These are phyloP conservation scores for Coemansia sp. DNA, from an alignment of 192 early-diverging fungal species.

Conservation along the genomic window DNA sequence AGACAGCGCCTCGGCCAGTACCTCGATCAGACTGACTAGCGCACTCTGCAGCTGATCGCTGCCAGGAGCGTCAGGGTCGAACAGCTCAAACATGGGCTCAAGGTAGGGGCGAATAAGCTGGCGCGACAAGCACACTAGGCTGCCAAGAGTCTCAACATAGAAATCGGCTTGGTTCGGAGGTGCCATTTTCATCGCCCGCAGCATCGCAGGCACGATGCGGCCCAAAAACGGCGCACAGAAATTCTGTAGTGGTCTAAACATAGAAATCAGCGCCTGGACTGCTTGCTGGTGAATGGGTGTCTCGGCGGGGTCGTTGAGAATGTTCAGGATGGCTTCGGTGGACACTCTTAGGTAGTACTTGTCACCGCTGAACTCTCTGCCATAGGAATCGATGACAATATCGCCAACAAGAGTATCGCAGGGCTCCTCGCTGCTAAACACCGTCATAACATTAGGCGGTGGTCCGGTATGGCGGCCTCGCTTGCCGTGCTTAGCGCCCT, in stretches of 20 bases:
- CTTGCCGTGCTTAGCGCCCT: slow-evolving; percentile 5
- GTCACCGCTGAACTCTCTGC: slow-evolving; percentile 47
- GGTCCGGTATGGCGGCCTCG: slow-evolving; percentile 13
- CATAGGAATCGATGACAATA: slow-evolving; percentile 17
- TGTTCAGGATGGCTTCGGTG: slow-evolving; percentile 83
- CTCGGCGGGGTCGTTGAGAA: slow-evolving; percentile 79
- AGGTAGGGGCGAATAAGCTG: slow-evolving; percentile 89
- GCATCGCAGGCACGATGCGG: slow-evolving; percentile 82
- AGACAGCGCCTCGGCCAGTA: slow-evolving; percentile 80
- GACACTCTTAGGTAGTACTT: slow-evolving; percentile 93
- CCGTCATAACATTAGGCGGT: slow-evolving; percentile 25
- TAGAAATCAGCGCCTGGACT: slow-evolving; percentile 89
- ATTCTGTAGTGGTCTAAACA: slow-evolving; percentile 76
- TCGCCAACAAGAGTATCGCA: slow-evolving; percentile 17
- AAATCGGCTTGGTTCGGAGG: slow-evolving; percentile 80
- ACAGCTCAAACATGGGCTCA: slow-evolving; percentile 75
- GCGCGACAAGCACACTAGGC: slow-evolving; percentile 80
- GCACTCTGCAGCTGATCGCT: slow-evolving; percentile 71
- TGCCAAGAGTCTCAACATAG: slow-evolving; percentile 85
- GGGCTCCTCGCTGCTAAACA: slow-evolving; percentile 18
- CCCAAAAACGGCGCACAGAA: slow-evolving; percentile 19
- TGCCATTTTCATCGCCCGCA: slow-evolving; percentile 83
- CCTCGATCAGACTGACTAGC: slow-evolving; percentile 83
- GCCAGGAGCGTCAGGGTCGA: slow-evolving; percentile 70
- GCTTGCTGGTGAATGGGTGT: slow-evolving; percentile 83